Conservation (phyloP, 805 yeast genomes). For the Saturnispora quitensis region DNA sequence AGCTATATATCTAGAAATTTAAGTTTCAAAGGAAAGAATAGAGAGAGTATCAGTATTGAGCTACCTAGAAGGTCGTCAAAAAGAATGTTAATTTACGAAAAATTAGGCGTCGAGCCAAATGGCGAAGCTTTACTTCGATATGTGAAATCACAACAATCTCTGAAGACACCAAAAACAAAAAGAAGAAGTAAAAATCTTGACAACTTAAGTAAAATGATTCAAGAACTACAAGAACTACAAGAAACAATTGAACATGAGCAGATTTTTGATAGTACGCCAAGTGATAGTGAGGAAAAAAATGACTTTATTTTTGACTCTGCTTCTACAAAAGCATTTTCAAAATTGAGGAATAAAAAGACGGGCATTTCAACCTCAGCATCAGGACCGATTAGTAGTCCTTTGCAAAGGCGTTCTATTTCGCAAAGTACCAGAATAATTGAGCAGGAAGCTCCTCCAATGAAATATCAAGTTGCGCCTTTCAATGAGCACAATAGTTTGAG, state of each 20-base stretch:
- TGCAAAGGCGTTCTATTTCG: background rate
- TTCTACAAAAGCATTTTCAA: slow-evolving; percentile 1
- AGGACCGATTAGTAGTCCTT: background rate
- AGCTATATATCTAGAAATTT: background rate
- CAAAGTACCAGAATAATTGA: background rate
- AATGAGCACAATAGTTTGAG: background rate
- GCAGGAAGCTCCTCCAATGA: background rate
- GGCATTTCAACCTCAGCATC: background rate
- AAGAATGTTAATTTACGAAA: slow-evolving; percentile 2
- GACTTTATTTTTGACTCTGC: slow-evolving; percentile 2
- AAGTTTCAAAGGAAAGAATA: background rate
- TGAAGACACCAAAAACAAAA: background rate
- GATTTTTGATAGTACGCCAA: background rate
- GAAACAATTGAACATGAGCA: background rate
- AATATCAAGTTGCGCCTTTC: background rate
- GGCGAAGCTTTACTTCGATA: background rate
- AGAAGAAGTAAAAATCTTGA: slow-evolving; percentile 1
- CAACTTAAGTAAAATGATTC: slow-evolving; percentile 6
- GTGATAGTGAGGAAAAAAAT: background rate
- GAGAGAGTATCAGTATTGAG: background rate
- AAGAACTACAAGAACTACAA: background rate
- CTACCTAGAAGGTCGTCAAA: slow-evolving; percentile 14
- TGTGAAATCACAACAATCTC: slow-evolving; percentile 1
- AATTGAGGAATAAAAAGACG: background rate
- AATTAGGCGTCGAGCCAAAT: slow-evolving; percentile 8